Conservation (phyloP, 2,329 filamentous ascomycete species). For the Tolypocladium tundrense region DNA sequence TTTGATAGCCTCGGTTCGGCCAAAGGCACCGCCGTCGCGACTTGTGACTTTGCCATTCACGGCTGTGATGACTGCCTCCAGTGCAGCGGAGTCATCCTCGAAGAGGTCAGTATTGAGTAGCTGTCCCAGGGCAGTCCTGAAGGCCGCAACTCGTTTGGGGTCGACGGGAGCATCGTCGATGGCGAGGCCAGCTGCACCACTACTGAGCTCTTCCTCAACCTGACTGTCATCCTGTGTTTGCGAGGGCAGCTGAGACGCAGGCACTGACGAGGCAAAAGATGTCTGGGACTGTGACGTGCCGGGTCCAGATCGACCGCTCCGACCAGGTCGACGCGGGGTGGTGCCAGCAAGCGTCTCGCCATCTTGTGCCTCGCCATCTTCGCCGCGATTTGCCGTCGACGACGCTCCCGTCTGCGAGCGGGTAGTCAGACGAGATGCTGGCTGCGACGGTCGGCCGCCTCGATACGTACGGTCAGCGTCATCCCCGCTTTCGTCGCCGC, state of each 20-base stretch:
- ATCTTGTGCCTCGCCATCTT: slow-evolving; percentile 30
- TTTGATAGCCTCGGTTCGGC: slow-evolving; percentile 59
- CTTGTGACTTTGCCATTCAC: slow-evolving; percentile 63
- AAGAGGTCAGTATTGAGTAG: slow-evolving; percentile 79
- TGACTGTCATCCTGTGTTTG: slow-evolving; percentile 31
- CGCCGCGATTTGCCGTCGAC: neutral
- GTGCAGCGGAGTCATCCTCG: slow-evolving; percentile 69
- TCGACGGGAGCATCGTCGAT: slow-evolving; percentile 43
- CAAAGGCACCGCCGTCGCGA: slow-evolving; percentile 50
- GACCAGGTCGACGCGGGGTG: slow-evolving; percentile 31
- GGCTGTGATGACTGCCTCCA: slow-evolving; percentile 63
- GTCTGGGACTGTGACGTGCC: slow-evolving; percentile 33
- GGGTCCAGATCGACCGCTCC: slow-evolving; percentile 24
- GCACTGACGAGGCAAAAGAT: slow-evolving; percentile 71
- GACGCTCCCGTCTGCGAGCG: slow-evolving; percentile 5
- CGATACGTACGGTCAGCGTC: slow-evolving; percentile 51
- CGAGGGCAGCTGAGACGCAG: slow-evolving; percentile 56
- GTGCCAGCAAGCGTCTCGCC: slow-evolving; percentile 12
- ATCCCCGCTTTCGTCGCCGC: slow-evolving; percentile 44
- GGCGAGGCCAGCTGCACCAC: slow-evolving; percentile 28
- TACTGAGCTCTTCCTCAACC: slow-evolving; percentile 35
- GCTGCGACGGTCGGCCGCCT: slow-evolving; percentile 18
- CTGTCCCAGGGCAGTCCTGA: slow-evolving; percentile 73
- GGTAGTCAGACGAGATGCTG: slow-evolving; percentile 18
- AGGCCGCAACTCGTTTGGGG: slow-evolving; percentile 55